Evolutionary conservation across 2,329 filamentous ascomycete genomes (phyloP), one percentile per base, ranked within the genome.

Genomic region (Cucurbitaria berberidis): DNA sequence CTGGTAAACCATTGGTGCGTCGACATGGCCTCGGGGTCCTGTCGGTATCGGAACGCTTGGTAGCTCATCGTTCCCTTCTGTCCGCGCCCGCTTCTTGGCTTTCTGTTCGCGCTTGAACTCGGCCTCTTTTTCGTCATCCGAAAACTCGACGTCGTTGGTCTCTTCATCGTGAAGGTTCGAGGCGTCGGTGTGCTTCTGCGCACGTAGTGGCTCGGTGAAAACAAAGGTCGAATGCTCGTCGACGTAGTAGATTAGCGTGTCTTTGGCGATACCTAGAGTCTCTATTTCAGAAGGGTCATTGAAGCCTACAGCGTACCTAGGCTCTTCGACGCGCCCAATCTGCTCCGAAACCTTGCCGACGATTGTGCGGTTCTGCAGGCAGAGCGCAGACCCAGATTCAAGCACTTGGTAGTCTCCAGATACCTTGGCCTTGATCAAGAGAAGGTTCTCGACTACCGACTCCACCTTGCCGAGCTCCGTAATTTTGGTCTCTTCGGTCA

Each of bases 161-260:
- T 98, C 93, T 74, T 99, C 95, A 63, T 98, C 95, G 74, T 96
- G 89, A 48, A 96, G 83, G 71, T 98, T 98, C 45, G 91, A 96
- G 8, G 95, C 93, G 74, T 99, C 95, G 9, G 91, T 95, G 54
- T 92, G 91, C 77, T 96, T 98, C 67, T 89, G 73, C 46, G 82
- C 83, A 74, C 89, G 89, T 51, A 98, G 79, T 6, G 88, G 86
- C 72, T 95, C 85, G 0, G 93, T 97, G 69, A 96, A 95, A 49
- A 96, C 91, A 65, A 89, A 96, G 0, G 83, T 87, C 35, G 91
- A 91, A 72, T 95, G 89, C 8, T 85, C 80, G 39, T 88, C 84
- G 3, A 93, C 86, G 69, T 96, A 98, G 77, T 85, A 96, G 2
- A 98, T 78, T 43, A 85, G 84, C 2, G 84, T 85, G 24, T 89